phyloP scores from a whole-genome alignment of 768 basidiomycete species.

The Paxillus involutus region DNA sequence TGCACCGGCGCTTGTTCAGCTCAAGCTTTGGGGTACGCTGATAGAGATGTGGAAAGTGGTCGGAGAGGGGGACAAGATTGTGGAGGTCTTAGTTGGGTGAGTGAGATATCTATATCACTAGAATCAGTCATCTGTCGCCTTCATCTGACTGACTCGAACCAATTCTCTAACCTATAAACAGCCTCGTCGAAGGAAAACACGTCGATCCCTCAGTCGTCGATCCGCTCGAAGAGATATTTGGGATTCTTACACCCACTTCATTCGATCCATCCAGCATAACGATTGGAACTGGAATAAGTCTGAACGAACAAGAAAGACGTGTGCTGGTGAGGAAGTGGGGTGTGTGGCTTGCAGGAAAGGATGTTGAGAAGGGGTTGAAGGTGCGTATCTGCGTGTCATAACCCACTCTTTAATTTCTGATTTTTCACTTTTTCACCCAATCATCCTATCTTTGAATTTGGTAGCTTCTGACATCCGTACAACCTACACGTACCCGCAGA shows the following conservation, averaged over 20 bases:
- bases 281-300: neutral
- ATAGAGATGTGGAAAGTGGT: conserved; percentile 28
- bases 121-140: neutral
- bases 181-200: conserved; percentile 26
- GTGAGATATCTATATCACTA: conserved; percentile 1
- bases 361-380: conserved; percentile 70
- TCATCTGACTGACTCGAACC: neutral
- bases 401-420: too few relatives aligned
- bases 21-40: conserved; percentile 23
- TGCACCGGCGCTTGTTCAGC: conserved; percentile 16
- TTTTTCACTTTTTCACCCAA: neutral
- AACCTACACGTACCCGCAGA: conserved; percentile 17
- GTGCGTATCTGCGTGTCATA: conserved; percentile 34
- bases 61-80: conserved; percentile 19
- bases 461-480: conserved; percentile 24
- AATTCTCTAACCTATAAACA: conserved; percentile 1
- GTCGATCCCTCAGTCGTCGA: conserved; percentile 23
- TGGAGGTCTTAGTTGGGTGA: conserved; percentile 26
- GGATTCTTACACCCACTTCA: conserved; percentile 17
- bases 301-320: conserved; percentile 44
- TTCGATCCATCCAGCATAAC: conserved; percentile 4
- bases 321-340: conserved; percentile 71
- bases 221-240: conserved; percentile 29
- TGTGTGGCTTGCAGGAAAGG: conserved; percentile 73
- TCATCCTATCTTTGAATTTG: neutral